Base-by-base conservation (phyloP, 2,329 filamentous ascomycete species). In the Lasiodiplodia sp. region DNA sequence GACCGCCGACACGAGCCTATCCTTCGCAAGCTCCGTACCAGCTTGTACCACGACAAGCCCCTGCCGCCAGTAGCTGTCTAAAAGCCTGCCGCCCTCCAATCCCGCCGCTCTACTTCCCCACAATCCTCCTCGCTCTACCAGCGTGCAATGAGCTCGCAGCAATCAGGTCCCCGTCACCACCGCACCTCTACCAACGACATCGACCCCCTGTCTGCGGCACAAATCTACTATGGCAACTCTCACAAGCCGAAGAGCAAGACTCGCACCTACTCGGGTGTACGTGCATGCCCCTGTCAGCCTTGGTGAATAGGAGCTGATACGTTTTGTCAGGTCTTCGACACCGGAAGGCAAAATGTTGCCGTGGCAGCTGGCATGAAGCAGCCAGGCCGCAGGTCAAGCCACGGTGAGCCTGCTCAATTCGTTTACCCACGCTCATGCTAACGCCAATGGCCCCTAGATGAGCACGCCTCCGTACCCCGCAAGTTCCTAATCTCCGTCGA, bases 401-500 rank as follows among this genome's bases (percentile, higher is more conserved):
- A 80, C 70, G 78, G 78, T 79, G 72, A 18, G 21, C 23, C 11
- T 31, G 18, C 23, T 51, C 37, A 7, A 25, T 28, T 12, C 31
- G 11, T 16, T 7, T n/a, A 16, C 11, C 60, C 16, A 47, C 11
- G 51, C n/a, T 34, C n/a, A 14, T n/a, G n/a, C 23, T 68, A 14
- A 52, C 47, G 3, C 18, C 25, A 5, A 25, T 10, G 14, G 5
- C 69, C n/a, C 21, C 5, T 34, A 96, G 94, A 97, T 83, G 93
- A 94, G 79, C 84, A 85, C 58, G 87, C 89, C 40, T 83, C 88
- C 62, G 84, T 88, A 60, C 88, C 91, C 68, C 92, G 93, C 70
- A 91, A 91, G 73, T 97, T 97, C 80, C 86, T 97, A 47, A 89
- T 98, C 78, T 88, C 96, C 74, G 94, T 98, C 75, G 91, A 97